phyloP scores from a whole-genome alignment of 2,329 filamentous ascomycete genomes.

The Pseudogymnoascus sp. region DNA sequence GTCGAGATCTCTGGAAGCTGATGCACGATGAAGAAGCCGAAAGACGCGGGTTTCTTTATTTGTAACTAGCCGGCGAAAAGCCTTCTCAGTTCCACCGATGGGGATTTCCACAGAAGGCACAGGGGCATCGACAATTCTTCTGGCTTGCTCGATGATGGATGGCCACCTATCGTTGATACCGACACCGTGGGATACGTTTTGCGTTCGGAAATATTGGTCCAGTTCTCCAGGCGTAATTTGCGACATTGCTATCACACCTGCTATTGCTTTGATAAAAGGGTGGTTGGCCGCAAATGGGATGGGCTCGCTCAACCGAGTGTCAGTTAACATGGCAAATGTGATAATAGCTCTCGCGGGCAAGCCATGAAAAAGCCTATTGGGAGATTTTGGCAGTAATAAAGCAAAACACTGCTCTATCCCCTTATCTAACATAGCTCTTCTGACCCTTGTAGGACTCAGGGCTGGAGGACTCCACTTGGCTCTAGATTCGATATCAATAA shows the following conservation, averaged over 20 bases:
- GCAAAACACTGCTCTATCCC: slow-evolving; percentile 16
- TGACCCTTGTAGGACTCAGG: slow-evolving; percentile 10
- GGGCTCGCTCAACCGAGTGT: background rate
- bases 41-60: slow-evolving; percentile 9
- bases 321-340: slow-evolving; percentile 21
- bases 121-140: background rate
- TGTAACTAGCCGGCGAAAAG: slow-evolving; percentile 1
- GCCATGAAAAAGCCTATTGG: slow-evolving; percentile 10
- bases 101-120: background rate
- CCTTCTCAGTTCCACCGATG: background rate
- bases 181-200: background rate
- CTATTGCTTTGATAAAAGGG: slow-evolving; percentile 2
- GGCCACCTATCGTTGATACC: background rate
- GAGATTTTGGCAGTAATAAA: slow-evolving; percentile 19
- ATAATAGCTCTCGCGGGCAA: slow-evolving; percentile 22
- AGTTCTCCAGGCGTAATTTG: background rate
- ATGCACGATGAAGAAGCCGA: slow-evolving; percentile 18
- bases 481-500: background rate
- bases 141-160: slow-evolving; percentile 4
- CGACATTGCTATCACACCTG: background rate
- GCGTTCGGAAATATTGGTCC: slow-evolving; percentile 1
- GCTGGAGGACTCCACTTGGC: background rate
- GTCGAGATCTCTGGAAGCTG: slow-evolving; percentile 18
- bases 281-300: background rate
- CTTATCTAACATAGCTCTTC: slow-evolving; percentile 12